Evolutionary conservation across 495 filamentous ascomycete genomes (phyloP).

Genomic region (Beverwykella pulmonaria): DNA sequence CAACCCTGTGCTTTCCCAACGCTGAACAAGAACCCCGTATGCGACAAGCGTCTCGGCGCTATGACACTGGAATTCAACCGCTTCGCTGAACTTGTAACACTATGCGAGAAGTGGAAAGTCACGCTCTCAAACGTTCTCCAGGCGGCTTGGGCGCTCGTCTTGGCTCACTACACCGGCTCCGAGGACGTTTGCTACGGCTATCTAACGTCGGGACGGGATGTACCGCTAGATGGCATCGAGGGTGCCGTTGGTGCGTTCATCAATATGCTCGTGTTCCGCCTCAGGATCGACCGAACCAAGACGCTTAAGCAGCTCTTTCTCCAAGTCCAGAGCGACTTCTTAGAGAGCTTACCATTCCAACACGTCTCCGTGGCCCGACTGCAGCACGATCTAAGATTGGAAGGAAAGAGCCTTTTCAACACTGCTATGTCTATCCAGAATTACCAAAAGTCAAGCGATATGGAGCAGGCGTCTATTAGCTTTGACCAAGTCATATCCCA

Average conservation of each 20-base stretch:
- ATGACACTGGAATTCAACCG: neutral
- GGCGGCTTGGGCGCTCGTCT: constrained; percentile 8
- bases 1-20: constrained; percentile 56
- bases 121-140: constrained; percentile 3
- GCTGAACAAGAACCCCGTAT: no score
- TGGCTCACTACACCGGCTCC: constrained; percentile 5
- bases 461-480: no score
- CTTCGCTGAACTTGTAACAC: neutral
- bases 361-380: constrained; percentile 3
- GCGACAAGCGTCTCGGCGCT: no score
- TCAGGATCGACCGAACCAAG: neutral
- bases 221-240: constrained; percentile 50
- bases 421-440: constrained; percentile 23
- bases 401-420: constrained; percentile 20
- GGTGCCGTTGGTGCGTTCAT: constrained; percentile 51
- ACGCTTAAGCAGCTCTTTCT: constrained; percentile 11
- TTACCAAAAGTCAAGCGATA: no score
- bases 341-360: constrained; percentile 16
- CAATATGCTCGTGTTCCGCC: constrained; percentile 44
- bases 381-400: constrained; percentile 4
- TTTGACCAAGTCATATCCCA: no score
- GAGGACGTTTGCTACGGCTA: constrained; percentile 17
- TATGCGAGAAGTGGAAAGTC: constrained; percentile 5
- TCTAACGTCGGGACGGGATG: constrained; percentile 49
- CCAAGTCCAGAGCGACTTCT: constrained; percentile 10